A percentile compares a stretch with the other conserved stretches of the same genome.
Conservation (phyloP, 805 yeast genomes). For the Teunomyces atbi region DNA sequence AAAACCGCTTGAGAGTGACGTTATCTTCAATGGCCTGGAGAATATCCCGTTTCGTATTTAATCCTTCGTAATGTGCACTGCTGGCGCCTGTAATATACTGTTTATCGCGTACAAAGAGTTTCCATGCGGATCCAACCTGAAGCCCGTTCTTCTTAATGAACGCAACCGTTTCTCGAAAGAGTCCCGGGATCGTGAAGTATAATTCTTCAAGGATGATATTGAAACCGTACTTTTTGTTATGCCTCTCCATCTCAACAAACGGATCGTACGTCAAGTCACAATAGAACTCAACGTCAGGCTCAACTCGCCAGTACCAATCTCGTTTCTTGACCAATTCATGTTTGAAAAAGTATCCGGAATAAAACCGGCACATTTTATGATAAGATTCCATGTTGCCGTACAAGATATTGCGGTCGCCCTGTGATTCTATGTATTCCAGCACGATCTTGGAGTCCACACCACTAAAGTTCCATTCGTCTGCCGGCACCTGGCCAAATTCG, state of each 20-base stretch:
- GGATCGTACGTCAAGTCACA: slow-evolving; percentile 95
- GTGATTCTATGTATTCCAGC: slow-evolving; percentile 83
- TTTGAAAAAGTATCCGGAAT: slow-evolving; percentile 76
- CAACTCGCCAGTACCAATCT: slow-evolving; percentile 97
- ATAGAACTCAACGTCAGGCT: slow-evolving; percentile 85
- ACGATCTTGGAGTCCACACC: slow-evolving; percentile 79
- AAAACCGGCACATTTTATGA: slow-evolving; percentile 95
- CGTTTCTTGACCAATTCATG: slow-evolving; percentile 69
- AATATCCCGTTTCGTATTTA: slow-evolving; percentile 20
- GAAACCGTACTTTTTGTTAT: slow-evolving; percentile 78
- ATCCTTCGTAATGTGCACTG: slow-evolving; percentile 19
- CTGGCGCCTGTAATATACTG: slow-evolving; percentile 22
- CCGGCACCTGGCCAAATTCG: slow-evolving; percentile 67
- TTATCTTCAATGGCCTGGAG: slow-evolving; percentile 26
- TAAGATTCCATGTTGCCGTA: slow-evolving; percentile 82
- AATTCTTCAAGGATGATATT: slow-evolving; percentile 77
- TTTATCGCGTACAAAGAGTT: slow-evolving; percentile 47
- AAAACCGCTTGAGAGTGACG: slow-evolving; percentile 22
- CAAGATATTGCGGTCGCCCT: slow-evolving; percentile 80
- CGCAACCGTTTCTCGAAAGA: slow-evolving; percentile 69
- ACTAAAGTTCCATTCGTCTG: slow-evolving; percentile 68
- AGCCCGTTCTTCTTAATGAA: slow-evolving; percentile 50
- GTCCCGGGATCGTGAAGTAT: slow-evolving; percentile 75
- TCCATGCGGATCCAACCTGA: slow-evolving; percentile 64
- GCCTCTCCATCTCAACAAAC: slow-evolving; percentile 70